Evolutionary conservation across 345 rosid genomes (phyloP), one percentile per base, ranked within the genome.

Genomic region (Populus nigra): DNA sequence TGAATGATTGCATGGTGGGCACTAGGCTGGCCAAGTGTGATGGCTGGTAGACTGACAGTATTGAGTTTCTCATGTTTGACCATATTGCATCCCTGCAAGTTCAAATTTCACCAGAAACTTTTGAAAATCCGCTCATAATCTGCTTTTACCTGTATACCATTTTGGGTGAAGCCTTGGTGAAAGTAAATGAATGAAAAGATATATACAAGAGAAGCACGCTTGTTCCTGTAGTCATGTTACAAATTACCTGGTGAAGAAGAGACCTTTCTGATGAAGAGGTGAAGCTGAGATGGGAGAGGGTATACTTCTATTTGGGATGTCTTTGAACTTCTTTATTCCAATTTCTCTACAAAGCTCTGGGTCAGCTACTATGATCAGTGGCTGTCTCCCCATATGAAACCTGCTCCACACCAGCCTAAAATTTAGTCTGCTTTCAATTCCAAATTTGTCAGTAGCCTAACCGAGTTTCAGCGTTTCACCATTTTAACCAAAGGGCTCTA

Each of bases 381-480:
- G 97, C 63, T 95, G 99, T 67, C 99, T 91, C 25, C 98, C 99
- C 99, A 95, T 90, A 79, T 95, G 99, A 87, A 95, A 95, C 89
- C 99, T 95, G 88, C 55, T 27, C 50, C 77, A 80, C 10, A 63
- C 20, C 18, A 18, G 25, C 75, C 20, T 27, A 61, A 9, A 65
- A 53, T 53, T 50, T 17, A 50, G 35, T 33, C 35, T 33, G 35
- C 17, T 17, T 50, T 8, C 57, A 16, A 50, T 6, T 45, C 18
- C 41, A 73, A 18, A 43, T 63, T 65, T 33, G 33, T 65, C 43
- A 66, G 39, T 27, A 22, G 25, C 36, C 25, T 4, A 29, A n/a
- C 9, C 15, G 25, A 55, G 17, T 25, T 35, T 23, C 9, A 33
- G 27, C 15, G 33, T 33, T 38, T 36, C 68, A 59, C 20, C 23